Conservation (phyloP, 2,329 filamentous ascomycete species). For the Fusarium sp. region DNA sequence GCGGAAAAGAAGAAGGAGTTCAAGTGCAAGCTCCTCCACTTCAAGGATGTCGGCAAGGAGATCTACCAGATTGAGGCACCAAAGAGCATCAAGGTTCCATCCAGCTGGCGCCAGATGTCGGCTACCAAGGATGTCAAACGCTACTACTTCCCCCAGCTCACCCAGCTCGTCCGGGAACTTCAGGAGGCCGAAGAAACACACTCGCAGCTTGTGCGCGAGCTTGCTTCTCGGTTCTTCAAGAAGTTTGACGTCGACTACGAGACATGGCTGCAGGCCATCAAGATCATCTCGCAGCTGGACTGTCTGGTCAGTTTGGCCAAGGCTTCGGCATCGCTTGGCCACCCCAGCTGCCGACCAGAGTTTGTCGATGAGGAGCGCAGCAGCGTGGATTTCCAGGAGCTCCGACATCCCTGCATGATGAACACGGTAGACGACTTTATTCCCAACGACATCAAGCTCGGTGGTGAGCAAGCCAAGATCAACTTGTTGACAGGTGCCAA, state of each 20-base stretch:
- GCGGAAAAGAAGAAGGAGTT: conserved; percentile 80
- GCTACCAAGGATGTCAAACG: conserved; percentile 91
- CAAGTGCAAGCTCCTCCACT: conserved; percentile 81
- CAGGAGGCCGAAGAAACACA: conserved; percentile 97
- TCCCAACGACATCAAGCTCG: conserved; percentile 91
- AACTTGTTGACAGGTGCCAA: conserved; percentile 96
- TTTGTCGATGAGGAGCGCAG: conserved; percentile 90
- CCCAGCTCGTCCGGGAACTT: conserved; percentile 85
- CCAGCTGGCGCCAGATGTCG: conserved; percentile 96
- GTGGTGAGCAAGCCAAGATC: conserved; percentile 86
- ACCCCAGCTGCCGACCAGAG: conserved; percentile 89
- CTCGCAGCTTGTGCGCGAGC: conserved; percentile 89
- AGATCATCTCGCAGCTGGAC: conserved; percentile 92
- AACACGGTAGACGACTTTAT: conserved; percentile 94
- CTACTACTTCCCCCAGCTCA: conserved; percentile 92
- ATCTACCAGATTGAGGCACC: conserved; percentile 97
- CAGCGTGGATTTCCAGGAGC: conserved; percentile 90
- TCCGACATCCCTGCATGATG: conserved; percentile 95
- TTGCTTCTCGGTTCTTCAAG: conserved; percentile 85
- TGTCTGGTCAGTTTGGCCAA: conserved; percentile 95
- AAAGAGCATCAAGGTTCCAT: conserved; percentile 87
- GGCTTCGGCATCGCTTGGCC: conserved; percentile 85
- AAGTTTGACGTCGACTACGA: conserved; percentile 91
- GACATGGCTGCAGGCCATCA: conserved; percentile 90
- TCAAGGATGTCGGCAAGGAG: conserved; percentile 92